A percentile compares a stretch with the other conserved stretches of the same genome.
Conservation (phyloP, 2,329 filamentous ascomycete genomes). For the Daldinia eschscholtzii region DNA sequence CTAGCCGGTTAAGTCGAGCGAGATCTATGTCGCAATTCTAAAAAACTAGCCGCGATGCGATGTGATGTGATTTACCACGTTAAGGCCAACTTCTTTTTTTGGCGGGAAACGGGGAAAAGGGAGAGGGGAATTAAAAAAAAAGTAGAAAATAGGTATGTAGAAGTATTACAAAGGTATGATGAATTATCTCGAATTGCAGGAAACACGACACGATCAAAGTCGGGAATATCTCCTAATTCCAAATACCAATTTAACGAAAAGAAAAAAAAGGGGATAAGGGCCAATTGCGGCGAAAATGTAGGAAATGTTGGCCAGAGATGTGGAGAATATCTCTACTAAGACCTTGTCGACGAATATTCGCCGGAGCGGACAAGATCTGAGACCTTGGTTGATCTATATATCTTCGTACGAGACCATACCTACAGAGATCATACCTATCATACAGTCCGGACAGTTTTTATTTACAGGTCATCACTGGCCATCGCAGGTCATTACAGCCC, state of each 20-base stretch:
- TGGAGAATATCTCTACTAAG: constrained; percentile 33
- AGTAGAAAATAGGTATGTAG: no score
- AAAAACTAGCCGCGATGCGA: constrained; percentile 40
- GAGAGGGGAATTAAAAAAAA: constrained; percentile 4
- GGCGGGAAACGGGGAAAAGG: constrained; percentile 4
- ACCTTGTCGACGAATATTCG: constrained; percentile 43
- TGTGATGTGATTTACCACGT: constrained; percentile 12
- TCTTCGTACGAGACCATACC: constrained; percentile 23
- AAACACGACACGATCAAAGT: constrained; percentile 3
- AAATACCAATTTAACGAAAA: constrained; percentile 26
- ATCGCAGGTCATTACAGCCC: not conserved
- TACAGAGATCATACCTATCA: not conserved
- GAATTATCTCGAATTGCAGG: constrained; percentile 30
- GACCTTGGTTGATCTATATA: constrained; percentile 30
- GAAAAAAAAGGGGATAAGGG: constrained; percentile 1
- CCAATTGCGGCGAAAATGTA: constrained; percentile 18
- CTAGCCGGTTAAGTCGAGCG: constrained; percentile 40
- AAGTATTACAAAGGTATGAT: constrained; percentile 40
- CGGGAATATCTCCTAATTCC: constrained; percentile 30
- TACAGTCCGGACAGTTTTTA: not conserved
- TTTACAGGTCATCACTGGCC: not conserved
- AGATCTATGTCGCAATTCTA: constrained; percentile 46
- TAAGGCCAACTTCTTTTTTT: constrained; percentile 16
- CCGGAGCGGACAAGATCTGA: constrained; percentile 40
- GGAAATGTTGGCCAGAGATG: constrained; percentile 19